Evolutionary conservation across 768 basidiomycete species (phyloP), one percentile per base, ranked within the genome.

Genomic region (Sarcomyxa edulis): DNA sequence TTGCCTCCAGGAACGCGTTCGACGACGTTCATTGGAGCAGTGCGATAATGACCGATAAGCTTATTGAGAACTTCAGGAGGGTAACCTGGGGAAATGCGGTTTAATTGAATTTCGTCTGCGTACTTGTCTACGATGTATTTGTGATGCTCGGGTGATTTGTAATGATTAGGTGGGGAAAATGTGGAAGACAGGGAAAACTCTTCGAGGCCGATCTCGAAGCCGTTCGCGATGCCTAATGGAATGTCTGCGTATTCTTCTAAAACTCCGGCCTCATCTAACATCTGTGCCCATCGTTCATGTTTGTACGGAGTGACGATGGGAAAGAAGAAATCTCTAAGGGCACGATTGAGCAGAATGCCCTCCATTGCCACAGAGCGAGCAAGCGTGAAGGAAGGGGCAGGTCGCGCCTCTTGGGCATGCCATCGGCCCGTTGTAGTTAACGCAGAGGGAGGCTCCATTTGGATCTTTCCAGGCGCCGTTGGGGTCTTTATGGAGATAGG

Each of bases 261-360:
- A 22, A 45, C 15, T 5, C 44, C 46, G 4, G 35, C 37, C 2
- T 26, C 20, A 1, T 2, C 2, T 6, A 49, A 33, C 11, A 44
- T 12, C 7, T 37, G 18, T 4, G 39, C 21, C 48, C 53, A 55
- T 5, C 27, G 14, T 12, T 43, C 19, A 33, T 43, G 47, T 5
- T 14, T 35, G 16, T 51, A 45, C 6, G 52, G 48, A 2, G 48
- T 54, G 15, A 50, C 32, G 20, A 54, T 44, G 3, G 43, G 49
- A n/a, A n/a, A n/a, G 7, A 47, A 44, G 24, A 47, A 37, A 0
- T 43, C 25, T n/a, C 21, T 14, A 36, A 12, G 14, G 8, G 24
- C 35, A 27, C 14, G 19, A 41, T 24, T 51, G 48, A 2, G 40
- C 45, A n/a, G 23, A 32, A 30, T 52, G 35, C 0, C 20, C 33